phyloP scores from a whole-genome alignment of 83 land plant species.

The Thuja plicata region DNA sequence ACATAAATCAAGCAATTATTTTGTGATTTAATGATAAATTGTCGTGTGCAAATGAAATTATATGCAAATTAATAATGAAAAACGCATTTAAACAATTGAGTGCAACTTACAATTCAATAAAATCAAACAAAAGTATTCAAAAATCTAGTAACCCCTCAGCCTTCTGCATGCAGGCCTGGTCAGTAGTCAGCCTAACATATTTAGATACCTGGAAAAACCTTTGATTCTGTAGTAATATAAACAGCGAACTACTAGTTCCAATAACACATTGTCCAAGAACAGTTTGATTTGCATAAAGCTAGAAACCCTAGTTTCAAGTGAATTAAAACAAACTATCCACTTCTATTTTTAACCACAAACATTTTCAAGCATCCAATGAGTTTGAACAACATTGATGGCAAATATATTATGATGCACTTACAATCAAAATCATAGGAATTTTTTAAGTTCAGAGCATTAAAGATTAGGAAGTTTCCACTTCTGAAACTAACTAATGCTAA shows the following conservation, averaged over 20 bases:
- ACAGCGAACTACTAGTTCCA: background rate
- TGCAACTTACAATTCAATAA: too few relatives aligned
- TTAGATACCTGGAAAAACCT: background rate
- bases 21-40: too few relatives aligned
- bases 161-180: background rate
- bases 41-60: too few relatives aligned
- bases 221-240: background rate
- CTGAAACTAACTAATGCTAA: background rate
- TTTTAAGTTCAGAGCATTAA: background rate
- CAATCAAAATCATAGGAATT: background rate
- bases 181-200: background rate
- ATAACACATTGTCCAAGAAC: background rate
- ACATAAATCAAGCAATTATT: too few relatives aligned
- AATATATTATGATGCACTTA: background rate
- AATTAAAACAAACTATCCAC: background rate
- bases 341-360: background rate
- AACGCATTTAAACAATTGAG: too few relatives aligned
- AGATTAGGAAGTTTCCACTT: background rate
- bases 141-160: too few relatives aligned
- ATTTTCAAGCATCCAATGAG: background rate
- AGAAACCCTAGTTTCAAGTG: background rate
- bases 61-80: too few relatives aligned
- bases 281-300: background rate
- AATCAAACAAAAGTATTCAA: too few relatives aligned
- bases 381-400: background rate